Conservation (phyloP, 2,329 filamentous ascomycete genomes). For the Geosmithia flava region DNA sequence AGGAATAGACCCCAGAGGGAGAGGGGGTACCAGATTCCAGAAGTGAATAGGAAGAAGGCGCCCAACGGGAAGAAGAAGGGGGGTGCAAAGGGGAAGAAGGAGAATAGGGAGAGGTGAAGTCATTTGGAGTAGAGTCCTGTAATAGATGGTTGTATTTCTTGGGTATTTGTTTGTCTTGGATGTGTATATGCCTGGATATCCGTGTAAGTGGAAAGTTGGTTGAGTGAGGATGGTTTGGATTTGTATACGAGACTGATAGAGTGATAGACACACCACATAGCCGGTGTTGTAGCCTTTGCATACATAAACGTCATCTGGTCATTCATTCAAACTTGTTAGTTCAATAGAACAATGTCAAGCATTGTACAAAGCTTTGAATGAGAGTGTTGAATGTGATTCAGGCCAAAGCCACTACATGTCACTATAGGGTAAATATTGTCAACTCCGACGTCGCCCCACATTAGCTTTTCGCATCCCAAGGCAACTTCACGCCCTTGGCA, state of each 20-base stretch:
- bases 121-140: background rate
- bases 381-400: too few species aligned
- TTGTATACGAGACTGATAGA: too few species aligned
- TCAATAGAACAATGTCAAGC: too few species aligned
- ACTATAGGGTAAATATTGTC: background rate
- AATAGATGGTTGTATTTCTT: background rate
- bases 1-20: conserved; percentile 24
- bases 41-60: conserved; percentile 15
- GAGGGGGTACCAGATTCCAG: conserved; percentile 23
- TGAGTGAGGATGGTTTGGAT: background rate
- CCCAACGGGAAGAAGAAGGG: conserved; percentile 1
- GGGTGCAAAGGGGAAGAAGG: conserved; percentile 2
- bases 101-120: background rate
- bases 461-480: background rate
- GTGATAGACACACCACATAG: too few species aligned
- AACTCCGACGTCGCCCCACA: background rate
- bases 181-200: background rate
- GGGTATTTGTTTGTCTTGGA: background rate
- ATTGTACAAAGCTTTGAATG: too few species aligned
- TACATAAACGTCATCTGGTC: too few species aligned
- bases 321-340: too few species aligned
- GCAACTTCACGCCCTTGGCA: too few species aligned
- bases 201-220: background rate
- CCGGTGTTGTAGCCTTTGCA: too few species aligned
- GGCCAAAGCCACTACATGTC: background rate